Conservation (phyloP, 768 basidiomycete genomes). For the Psilocybe tampanensis region DNA sequence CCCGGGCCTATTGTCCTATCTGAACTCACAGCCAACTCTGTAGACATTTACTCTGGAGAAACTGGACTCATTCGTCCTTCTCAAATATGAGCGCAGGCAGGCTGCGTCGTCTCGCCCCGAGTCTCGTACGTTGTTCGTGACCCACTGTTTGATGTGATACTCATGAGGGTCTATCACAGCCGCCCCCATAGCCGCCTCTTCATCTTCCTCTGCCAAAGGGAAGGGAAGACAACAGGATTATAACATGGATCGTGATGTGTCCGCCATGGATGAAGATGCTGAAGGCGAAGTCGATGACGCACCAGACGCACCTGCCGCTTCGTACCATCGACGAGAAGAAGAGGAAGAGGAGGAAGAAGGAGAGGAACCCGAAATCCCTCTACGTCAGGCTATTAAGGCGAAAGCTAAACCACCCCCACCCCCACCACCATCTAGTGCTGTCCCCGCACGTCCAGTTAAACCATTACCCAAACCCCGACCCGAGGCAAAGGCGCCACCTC, state of each 20-base stretch:
- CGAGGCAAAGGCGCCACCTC: conserved; percentile 31
- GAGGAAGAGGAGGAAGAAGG: conserved; percentile 28
- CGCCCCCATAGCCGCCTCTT: conserved; percentile 2
- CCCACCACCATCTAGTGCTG: too few species aligned
- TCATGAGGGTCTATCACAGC: conserved; percentile 13
- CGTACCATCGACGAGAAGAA: conserved; percentile 31
- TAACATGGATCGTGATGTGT: conserved; percentile 6
- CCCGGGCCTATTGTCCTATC: not conserved
- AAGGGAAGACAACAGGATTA: conserved; percentile 17
- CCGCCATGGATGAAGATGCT: conserved; percentile 28
- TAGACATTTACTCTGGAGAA: conserved; percentile 76
- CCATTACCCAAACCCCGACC: conserved; percentile 24
- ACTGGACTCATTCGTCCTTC: conserved; percentile 63
- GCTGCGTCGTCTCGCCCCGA: conserved; percentile 26
- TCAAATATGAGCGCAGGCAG: conserved; percentile 54
- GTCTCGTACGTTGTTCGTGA: conserved; percentile 32
- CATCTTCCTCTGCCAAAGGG: conserved; percentile 10
- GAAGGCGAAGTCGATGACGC: conserved; percentile 47
- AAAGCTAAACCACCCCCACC: conserved; percentile 34
- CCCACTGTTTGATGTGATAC: not conserved
- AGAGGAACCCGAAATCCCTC: conserved; percentile 28
- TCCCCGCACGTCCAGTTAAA: conserved; percentile 26
- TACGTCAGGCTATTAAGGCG: conserved; percentile 26
- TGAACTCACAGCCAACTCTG: conserved; percentile 9
- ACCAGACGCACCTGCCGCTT: conserved; percentile 19